phyloP scores from a whole-genome alignment of 2,329 filamentous ascomycete species.

The Emericellopsis cladophorae region DNA sequence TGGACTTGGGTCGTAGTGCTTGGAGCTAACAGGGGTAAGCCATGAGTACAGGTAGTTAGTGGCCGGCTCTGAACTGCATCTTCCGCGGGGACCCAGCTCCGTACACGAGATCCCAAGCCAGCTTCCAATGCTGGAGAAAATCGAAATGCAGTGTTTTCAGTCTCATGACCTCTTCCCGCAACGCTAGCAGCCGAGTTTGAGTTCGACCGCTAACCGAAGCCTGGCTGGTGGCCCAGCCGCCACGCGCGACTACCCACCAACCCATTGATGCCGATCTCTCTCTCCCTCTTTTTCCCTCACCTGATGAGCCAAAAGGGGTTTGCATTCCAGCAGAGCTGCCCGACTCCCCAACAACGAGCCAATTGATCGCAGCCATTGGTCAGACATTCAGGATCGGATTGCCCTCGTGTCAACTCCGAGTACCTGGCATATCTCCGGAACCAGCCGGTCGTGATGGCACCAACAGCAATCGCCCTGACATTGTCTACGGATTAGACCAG shows the following conservation, averaged over 20 bases:
- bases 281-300: constrained; percentile 1
- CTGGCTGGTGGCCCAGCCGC: not conserved
- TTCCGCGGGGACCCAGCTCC: constrained; percentile 2
- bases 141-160: constrained; percentile 8
- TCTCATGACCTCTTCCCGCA: constrained; percentile 16
- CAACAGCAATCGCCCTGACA: too few relatives aligned
- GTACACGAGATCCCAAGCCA: too few relatives aligned
- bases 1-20: too few relatives aligned
- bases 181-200: constrained; percentile 11
- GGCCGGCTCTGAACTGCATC: constrained; percentile 3
- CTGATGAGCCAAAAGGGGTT: not conserved
- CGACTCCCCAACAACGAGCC: not conserved
- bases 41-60: too few relatives aligned
- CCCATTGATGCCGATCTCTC: not conserved
- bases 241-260: not conserved
- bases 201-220: constrained; percentile 3
- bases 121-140: too few relatives aligned
- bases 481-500: too few relatives aligned
- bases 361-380: too few relatives aligned
- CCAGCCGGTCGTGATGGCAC: too few relatives aligned
- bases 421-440: too few relatives aligned
- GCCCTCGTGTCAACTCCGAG: too few relatives aligned
- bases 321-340: constrained; percentile 5
- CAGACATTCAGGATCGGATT: too few relatives aligned
- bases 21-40: not conserved